Evolutionary conservation across 2,329 filamentous ascomycete species (phyloP), one percentile per base, ranked within the genome.

Genomic region (Sordariomycetes sp.): DNA sequence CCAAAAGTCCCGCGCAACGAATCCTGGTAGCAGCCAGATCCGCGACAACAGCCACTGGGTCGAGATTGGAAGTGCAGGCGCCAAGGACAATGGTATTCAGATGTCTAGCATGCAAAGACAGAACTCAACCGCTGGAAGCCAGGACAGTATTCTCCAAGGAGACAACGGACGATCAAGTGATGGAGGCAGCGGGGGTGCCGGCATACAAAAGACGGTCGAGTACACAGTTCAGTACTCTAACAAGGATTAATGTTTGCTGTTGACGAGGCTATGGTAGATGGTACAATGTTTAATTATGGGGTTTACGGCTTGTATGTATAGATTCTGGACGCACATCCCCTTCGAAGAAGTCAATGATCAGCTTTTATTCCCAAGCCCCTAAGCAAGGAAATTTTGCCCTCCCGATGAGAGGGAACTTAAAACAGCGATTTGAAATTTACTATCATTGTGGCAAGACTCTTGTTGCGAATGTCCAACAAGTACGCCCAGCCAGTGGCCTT

Each of bases 21-120:
- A 25, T 17, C 26, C 20, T 7, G 36, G 8, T 6, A 14, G 23
- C 15, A 46, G 42, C 25, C 46, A 46, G 21, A 25, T 27, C 15
- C 36, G 42, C 23, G 42, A 46, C 29, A 42, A 40, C 23, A n/a
- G 14, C 12, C 37, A 40, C 25, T 48, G 46, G 46, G 41, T 45
- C n/a, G 42, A 46, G 33, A 41, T 46, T 14, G 44, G 44, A 8
- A n/a, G n/a, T n/a, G n/a, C n/a, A n/a, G 35, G 31, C 12, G 39
- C 38, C 8, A 42, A 42, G 17, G 25, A 30, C 5, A 37, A 42
- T n/a, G 44, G 38, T 6, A 40, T 46, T 11, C 44, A 40, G 7
- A 21, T 46, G 39, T 39, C 35, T 11, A 23, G 38, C 9, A 34
- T 47, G 17, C 44, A 44, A 16, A 39, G 46, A 20, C 28, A 37